These are phyloP conservation scores for Arbutus unedo DNA, from an alignment of 148 eudicot species.

Conservation along the genomic window DNA sequence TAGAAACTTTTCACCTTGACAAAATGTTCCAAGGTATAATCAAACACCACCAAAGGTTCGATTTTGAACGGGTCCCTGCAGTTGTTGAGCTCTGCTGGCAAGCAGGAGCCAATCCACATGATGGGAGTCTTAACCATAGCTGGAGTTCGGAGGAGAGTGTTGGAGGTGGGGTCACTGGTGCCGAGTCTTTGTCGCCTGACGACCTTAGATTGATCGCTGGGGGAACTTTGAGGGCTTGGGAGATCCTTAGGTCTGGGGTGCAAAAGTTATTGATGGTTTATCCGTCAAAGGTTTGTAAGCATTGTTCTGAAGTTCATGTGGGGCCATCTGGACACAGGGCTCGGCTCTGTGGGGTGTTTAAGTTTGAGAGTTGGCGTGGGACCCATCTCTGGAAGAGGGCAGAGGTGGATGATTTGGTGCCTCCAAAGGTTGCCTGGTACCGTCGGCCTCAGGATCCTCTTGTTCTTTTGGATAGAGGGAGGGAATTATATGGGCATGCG, in stretches of 20 bases:
- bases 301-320: conserved; percentile 87
- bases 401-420: conserved; percentile 73
- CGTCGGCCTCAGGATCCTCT: conserved; percentile 80
- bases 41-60: conserved; percentile 71
- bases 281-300: conserved; percentile 67
- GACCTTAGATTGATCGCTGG: conserved; percentile 40
- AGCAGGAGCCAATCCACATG: conserved; percentile 62
- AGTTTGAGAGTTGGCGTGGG: conserved; percentile 73
- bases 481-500: conserved; percentile 79
- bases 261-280: conserved; percentile 61
- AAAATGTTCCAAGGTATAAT: conserved; percentile 58
- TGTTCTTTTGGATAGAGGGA: conserved; percentile 53
- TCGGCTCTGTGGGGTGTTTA: conserved; percentile 86
- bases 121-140: conserved; percentile 21
- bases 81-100: conserved; percentile 79
- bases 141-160: conserved; percentile 13
- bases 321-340: conserved; percentile 96
- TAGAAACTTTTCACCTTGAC: conserved; percentile 67
- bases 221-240: conserved; percentile 74
- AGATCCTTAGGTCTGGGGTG: conserved; percentile 58
- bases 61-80: conserved; percentile 78
- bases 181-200: conserved; percentile 36
- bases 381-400: conserved; percentile 81
- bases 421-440: conserved; percentile 67
- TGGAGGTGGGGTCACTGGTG: conserved; percentile 10